Evolutionary conservation across 164 flowering plant species (phyloP), one percentile per base, ranked within the genome.

Genomic region (Litsea cubeba): DNA sequence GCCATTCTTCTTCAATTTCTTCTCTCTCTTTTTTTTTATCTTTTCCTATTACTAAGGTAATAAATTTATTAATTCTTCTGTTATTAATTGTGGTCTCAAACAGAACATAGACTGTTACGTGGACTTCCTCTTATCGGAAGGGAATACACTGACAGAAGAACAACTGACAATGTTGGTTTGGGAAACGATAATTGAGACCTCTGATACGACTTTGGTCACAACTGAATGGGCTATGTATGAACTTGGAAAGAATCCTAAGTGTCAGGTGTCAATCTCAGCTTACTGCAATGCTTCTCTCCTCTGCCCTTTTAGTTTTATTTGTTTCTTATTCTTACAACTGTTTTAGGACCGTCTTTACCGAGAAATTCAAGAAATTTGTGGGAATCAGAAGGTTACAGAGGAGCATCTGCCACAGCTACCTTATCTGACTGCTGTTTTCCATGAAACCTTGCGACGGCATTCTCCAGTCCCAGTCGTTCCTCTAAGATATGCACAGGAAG

Each of bases 191-290:
- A 88, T 95, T 65, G 97, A 92, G 86, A 66, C 91, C 22, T 81
- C 98, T 0, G 98, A 92, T 60, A 95, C 98, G 12, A 88, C 91
- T 50, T 12, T 91, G 77, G 90, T 95, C 65, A 82, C 89, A 40
- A 80, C 97, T 70, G 98, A 95, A 78, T 95, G 98, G 98, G 95
- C 97, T n/a, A 78, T 95, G 87, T 95, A 85, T 78, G 93, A 91
- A 78, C 91, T 95, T 68, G 89, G 93, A 0, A 95, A 89, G 70
- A 79, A 86, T 70, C 86, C 84, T 58, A 65, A 65, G 2, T 65
- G 70, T 5, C 98, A 94, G 97, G 98, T 93, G 40, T 46, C 64
- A 54, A 32, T 50, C 26, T 73, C n/a, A 12, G 54, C 17, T 76
- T 28, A 23, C 23, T 32, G 20, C 7, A 7, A 35, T 3, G 25